These are phyloP conservation scores for Jacaranda mimosifolia DNA, from an alignment of 257 asterid species.

Conservation along the genomic window DNA sequence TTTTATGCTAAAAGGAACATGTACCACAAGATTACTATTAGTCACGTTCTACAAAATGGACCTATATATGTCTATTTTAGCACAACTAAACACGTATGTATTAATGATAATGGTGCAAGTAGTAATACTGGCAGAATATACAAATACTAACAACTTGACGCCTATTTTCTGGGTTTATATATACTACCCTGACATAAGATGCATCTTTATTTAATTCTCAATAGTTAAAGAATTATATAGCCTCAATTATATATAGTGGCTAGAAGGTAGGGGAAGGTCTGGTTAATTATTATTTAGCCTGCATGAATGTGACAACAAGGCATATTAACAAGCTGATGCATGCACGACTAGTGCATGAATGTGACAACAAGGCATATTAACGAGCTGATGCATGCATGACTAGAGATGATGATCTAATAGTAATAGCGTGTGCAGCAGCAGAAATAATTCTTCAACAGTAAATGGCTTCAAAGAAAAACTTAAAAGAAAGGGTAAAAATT, in stretches of 20 bases:
- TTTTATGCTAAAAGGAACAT: background rate
- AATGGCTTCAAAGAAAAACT: background rate
- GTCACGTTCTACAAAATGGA: too few species aligned
- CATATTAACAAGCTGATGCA: conserved; percentile 2
- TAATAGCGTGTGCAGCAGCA: background rate
- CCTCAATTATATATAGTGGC: conserved; percentile 19
- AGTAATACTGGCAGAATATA: background rate
- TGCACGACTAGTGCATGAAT: too few species aligned
- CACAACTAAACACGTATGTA: background rate
- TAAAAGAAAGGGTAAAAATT: background rate
- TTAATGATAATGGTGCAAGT: background rate
- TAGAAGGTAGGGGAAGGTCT: conserved; percentile 17
- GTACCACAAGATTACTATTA: too few species aligned
- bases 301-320: conserved; percentile 23
- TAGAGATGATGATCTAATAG: conserved; percentile 23
- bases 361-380: too few species aligned
- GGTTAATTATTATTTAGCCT: conserved; percentile 22
- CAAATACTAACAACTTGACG: conserved; percentile 36
- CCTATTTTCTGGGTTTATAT: background rate
- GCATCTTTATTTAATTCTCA: too few species aligned
- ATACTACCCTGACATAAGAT: too few species aligned
- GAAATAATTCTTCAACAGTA: conserved; percentile 33
- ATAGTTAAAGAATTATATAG: background rate
- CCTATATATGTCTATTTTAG: too few species aligned
- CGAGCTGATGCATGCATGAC: conserved; percentile 21